phyloP scores from a whole-genome alignment of 257 asterid genomes.

The Knoxia roxburghii region DNA sequence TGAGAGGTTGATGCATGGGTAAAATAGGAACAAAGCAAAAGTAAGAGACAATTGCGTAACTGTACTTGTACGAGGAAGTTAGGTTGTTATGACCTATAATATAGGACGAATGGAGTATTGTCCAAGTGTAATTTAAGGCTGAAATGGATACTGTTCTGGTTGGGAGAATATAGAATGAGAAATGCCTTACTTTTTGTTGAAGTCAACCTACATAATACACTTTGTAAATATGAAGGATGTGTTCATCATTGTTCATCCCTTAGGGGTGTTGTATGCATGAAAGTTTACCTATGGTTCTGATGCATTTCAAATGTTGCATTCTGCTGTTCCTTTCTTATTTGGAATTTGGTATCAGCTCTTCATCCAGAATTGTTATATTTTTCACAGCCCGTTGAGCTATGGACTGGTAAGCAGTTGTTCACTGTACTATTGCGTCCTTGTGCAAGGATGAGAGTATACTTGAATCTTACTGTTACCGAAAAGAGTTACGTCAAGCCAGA shows the following conservation, averaged over 20 bases:
- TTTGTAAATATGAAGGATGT: background rate
- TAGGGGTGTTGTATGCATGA: background rate
- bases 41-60: too few relatives aligned
- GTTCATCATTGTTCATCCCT: background rate
- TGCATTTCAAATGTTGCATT: background rate
- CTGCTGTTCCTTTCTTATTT: background rate
- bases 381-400: conserved; percentile 86
- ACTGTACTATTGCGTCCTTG: conserved; percentile 69
- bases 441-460: conserved; percentile 69
- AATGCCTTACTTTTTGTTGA: background rate
- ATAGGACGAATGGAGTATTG: background rate
- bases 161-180: background rate
- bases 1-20: too few relatives aligned
- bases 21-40: too few relatives aligned
- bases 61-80: too few relatives aligned
- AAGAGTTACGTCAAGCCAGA: conserved; percentile 43
- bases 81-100: too few relatives aligned
- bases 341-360: background rate
- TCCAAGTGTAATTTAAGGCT: background rate
- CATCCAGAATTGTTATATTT: conserved; percentile 1
- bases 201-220: background rate
- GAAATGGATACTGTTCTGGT: too few relatives aligned
- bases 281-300: background rate
- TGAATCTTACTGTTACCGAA: conserved; percentile 79
- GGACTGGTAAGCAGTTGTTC: conserved; percentile 96